A percentile compares a stretch with the other conserved stretches of the same genome.
phyloP scores from a whole-genome alignment of 2,329 filamentous ascomycete genomes.

The Botrytis fragariae region DNA sequence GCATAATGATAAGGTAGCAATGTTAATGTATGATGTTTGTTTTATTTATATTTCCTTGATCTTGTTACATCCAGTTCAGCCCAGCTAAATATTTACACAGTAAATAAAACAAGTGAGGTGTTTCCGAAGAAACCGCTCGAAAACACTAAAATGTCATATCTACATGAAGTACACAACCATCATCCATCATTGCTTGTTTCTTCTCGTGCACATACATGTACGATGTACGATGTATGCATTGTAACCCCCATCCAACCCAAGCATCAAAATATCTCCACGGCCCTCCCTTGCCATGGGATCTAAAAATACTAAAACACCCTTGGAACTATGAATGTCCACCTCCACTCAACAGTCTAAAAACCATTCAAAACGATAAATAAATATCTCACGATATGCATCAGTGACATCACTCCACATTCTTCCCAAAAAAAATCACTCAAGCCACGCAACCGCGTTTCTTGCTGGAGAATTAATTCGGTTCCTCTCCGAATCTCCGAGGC shows the following conservation, averaged over 20 bases:
- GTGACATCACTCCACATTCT: constrained; percentile 5
- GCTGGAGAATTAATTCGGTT: not conserved
- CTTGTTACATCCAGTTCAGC: not conserved
- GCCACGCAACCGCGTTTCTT: not conserved
- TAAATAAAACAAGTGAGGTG: not conserved
- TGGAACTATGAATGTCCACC: not conserved
- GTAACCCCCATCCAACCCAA: not conserved
- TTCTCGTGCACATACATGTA: not conserved
- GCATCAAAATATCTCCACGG: not conserved
- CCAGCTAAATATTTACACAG: constrained; percentile 3
- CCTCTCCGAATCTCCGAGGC: not conserved
- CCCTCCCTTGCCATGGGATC: not conserved
- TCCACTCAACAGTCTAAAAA: not conserved
- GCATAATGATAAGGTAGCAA: not conserved
- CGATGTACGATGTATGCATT: not conserved
- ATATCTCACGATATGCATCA: constrained; percentile 1
- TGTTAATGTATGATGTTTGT: not conserved
- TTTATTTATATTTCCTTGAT: constrained; percentile 2
- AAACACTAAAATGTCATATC: not conserved
- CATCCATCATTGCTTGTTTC: not conserved
- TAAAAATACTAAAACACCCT: not conserved
- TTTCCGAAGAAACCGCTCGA: not conserved
- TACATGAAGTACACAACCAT: not conserved
- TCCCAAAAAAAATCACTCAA: not conserved
- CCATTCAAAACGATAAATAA: not conserved